phyloP scores from a whole-genome alignment of 106 monocot species.

The Chionographis japonica region DNA sequence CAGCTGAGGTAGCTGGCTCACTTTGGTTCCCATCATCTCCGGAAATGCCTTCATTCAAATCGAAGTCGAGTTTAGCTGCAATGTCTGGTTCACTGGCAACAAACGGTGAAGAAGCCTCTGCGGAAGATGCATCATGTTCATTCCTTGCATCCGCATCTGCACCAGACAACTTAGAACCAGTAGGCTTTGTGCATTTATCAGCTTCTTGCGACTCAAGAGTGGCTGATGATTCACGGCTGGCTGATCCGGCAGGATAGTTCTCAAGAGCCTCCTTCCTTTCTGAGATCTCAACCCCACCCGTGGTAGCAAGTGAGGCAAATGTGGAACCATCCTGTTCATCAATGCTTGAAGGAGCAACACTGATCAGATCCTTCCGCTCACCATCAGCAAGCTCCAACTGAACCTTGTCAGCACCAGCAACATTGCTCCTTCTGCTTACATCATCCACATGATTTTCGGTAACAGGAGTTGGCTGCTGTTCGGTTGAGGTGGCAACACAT shows the following conservation, averaged over 20 bases:
- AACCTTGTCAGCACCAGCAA: conserved; percentile 4
- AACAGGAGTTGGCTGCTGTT: conserved; percentile 2
- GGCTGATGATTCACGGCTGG: background rate
- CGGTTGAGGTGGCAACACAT: background rate
- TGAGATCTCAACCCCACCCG: conserved; percentile 1
- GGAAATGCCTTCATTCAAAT: conserved; percentile 73
- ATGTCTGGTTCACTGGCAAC: conserved; percentile 16
- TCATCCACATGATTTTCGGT: conserved; percentile 7
- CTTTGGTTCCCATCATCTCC: conserved; percentile 53
- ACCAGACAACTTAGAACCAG: conserved; percentile 14
- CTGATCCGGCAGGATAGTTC: conserved; percentile 6
- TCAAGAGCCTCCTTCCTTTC: conserved; percentile 10
- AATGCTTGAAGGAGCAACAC: conserved; percentile 1
- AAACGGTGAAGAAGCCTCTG: conserved; percentile 14
- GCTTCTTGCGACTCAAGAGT: conserved; percentile 11
- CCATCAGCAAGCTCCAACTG: conserved; percentile 6
- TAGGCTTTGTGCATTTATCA: conserved; percentile 12
- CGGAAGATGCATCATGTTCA: conserved; percentile 16
- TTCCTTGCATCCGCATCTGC: conserved; percentile 22
- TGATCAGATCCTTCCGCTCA: conserved; percentile 22
- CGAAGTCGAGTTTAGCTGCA: conserved; percentile 57
- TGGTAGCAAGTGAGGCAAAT: conserved; percentile 1
- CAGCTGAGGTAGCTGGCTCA: conserved; percentile 26
- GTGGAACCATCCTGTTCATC: conserved; percentile 12
- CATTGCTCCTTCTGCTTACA: conserved; percentile 8